phyloP scores from a whole-genome alignment of 495 filamentous ascomycete species.

The Tetracladium marchalianum region DNA sequence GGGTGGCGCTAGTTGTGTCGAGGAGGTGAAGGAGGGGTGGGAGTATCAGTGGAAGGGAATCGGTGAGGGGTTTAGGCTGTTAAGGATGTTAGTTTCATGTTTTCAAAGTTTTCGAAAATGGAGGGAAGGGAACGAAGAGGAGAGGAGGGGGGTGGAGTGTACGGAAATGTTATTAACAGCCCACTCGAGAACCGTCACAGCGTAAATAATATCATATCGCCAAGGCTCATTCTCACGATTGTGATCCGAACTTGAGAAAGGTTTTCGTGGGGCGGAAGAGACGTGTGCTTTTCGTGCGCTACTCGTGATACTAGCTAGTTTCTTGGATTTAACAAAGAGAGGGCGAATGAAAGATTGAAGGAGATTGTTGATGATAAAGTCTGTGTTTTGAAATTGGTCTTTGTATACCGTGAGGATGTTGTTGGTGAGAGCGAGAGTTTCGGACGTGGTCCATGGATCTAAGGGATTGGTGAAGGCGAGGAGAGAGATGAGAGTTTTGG shows the following conservation, averaged over 20 bases:
- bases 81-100: neutral
- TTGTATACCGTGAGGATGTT: slow-evolving; percentile 32
- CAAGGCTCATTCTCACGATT: slow-evolving; percentile 55
- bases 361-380: slow-evolving; percentile 42
- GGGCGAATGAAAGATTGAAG: slow-evolving; percentile 48
- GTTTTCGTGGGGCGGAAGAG: slow-evolving; percentile 22
- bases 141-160: slow-evolving; percentile 8
- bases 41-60: slow-evolving; percentile 70
- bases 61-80: slow-evolving; percentile 12
- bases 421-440: slow-evolving; percentile 23
- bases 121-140: neutral
- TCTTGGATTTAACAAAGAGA: slow-evolving; percentile 59
- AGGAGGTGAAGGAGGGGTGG: slow-evolving; percentile 73
- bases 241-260: slow-evolving; percentile 34
- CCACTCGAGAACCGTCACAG: slow-evolving; percentile 59
- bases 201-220: slow-evolving; percentile 55
- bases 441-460: slow-evolving; percentile 46
- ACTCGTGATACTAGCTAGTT: slow-evolving; percentile 45
- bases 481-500: slow-evolving; percentile 24
- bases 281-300: slow-evolving; percentile 51
- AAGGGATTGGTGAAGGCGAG: slow-evolving; percentile 35
- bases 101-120: neutral
- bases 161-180: slow-evolving; percentile 41
- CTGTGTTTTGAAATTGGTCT: slow-evolving; percentile 11
- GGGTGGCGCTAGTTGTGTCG: slow-evolving; percentile 51